A percentile compares a stretch with the other conserved stretches of the same genome.
Conservation (phyloP, 179 eudicot genomes). For the Patellifolia procumbens region DNA sequence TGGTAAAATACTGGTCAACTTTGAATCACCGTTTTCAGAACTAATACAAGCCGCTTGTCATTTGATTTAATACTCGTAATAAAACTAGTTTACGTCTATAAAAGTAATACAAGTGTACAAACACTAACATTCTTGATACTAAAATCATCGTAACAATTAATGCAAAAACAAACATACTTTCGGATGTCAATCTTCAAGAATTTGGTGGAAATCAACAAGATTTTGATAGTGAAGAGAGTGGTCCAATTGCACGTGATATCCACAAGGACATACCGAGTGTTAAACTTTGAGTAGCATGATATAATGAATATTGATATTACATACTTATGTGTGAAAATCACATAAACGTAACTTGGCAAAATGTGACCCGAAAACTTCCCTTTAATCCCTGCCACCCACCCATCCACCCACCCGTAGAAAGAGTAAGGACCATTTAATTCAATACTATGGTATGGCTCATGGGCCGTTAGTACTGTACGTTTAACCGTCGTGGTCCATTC, state of each 20-base stretch:
- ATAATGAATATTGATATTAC: too few relatives aligned
- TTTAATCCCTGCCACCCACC: not conserved
- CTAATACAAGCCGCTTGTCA: too few relatives aligned
- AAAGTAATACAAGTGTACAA: too few relatives aligned
- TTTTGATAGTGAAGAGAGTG: not conserved
- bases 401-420: constrained; percentile 7
- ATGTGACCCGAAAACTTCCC: not conserved
- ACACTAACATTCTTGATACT: too few relatives aligned
- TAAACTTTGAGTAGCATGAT: not conserved
- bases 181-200: not conserved
- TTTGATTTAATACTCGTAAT: too few relatives aligned
- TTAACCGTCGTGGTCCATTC: constrained; percentile 25
- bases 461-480: not conserved
- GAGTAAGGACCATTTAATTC: constrained; percentile 28
- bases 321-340: constrained; percentile 10
- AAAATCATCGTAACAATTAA: too few relatives aligned
- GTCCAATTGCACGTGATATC: constrained; percentile 15
- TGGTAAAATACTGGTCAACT: too few relatives aligned
- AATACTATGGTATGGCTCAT: constrained; percentile 26
- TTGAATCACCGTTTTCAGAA: too few relatives aligned
- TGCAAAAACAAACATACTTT: not conserved
- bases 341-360: not conserved
- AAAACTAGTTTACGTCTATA: too few relatives aligned
- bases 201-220: not conserved
- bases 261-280: constrained; percentile 7